These are phyloP conservation scores for Colletotrichum lupini DNA, from an alignment of 2,329 filamentous ascomycete genomes.

Conservation along the genomic window DNA sequence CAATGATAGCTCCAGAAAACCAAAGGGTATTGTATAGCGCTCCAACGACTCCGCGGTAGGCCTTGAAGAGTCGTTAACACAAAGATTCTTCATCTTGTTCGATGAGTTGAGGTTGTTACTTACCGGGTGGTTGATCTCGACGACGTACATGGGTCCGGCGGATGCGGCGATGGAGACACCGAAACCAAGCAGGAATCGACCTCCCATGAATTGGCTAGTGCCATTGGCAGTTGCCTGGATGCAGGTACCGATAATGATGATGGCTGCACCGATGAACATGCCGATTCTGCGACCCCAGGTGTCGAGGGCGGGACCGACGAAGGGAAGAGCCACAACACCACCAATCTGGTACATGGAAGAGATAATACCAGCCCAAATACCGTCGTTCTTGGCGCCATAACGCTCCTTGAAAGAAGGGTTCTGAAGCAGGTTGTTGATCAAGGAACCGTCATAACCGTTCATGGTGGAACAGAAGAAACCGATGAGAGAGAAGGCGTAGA, in stretches of 20 bases:
- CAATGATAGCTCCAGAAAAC: constrained; percentile 61
- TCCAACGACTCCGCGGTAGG: constrained; percentile 55
- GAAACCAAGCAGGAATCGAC: constrained; percentile 72
- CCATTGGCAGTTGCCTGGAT: constrained; percentile 55
- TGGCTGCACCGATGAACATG: constrained; percentile 55
- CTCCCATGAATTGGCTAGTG: constrained; percentile 59
- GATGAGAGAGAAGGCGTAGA: constrained; percentile 57
- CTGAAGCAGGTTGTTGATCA: constrained; percentile 60
- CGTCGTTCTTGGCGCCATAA: constrained; percentile 53
- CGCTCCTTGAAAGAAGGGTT: constrained; percentile 53
- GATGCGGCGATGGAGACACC: constrained; percentile 59
- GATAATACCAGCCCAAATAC: constrained; percentile 60
- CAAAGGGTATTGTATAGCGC: constrained; percentile 57
- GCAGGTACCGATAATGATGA: constrained; percentile 56
- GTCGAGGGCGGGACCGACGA: constrained; percentile 59
- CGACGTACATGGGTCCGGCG: constrained; percentile 59
- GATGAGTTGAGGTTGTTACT: not conserved
- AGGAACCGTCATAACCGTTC: constrained; percentile 63
- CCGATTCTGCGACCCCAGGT: constrained; percentile 58
- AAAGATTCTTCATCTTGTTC: not conserved
- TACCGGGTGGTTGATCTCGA: constrained; percentile 56
- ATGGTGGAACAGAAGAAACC: constrained; percentile 63
- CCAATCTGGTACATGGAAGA: constrained; percentile 65
- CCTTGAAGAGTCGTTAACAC: constrained; percentile 24
- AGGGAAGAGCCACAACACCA: constrained; percentile 57